Conservation (phyloP, 2,329 filamentous ascomycete genomes). For the Corynespora cassiicola region DNA sequence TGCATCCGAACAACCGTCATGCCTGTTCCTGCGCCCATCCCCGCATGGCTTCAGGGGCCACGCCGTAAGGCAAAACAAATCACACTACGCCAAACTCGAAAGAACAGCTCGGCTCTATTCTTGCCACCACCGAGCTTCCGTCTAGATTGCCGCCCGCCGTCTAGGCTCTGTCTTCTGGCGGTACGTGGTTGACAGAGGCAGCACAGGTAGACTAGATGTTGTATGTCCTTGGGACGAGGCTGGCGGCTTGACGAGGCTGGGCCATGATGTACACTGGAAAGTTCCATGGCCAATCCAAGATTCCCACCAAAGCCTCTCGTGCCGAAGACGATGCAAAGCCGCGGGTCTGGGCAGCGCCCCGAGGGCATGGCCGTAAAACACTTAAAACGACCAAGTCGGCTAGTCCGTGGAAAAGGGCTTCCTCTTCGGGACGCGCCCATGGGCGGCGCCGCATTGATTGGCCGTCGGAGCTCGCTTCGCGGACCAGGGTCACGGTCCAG, state of each 20-base stretch:
- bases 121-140: too few species aligned
- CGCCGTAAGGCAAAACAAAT: slow-evolving; percentile 27
- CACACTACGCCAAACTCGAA: slow-evolving; percentile 10
- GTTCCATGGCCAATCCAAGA: too few species aligned
- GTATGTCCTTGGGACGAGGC: not conserved
- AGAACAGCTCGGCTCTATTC: too few species aligned
- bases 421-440: slow-evolving; percentile 28
- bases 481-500: slow-evolving; percentile 29
- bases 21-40: slow-evolving; percentile 32
- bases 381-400: slow-evolving; percentile 23
- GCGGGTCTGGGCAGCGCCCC: slow-evolving; percentile 12
- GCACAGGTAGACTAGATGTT: too few species aligned
- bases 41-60: slow-evolving; percentile 30
- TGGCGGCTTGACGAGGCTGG: not conserved
- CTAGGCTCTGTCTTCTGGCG: too few species aligned
- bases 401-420: slow-evolving; percentile 27
- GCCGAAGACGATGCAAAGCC: slow-evolving; percentile 3
- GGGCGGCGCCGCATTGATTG: slow-evolving; percentile 23
- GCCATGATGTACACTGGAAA: too few species aligned
- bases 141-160: too few species aligned
- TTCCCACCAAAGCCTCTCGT: not conserved
- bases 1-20: slow-evolving; percentile 22
- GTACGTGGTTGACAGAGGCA: too few species aligned
- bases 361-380: slow-evolving; percentile 27
- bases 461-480: slow-evolving; percentile 21